Evolutionary conservation across 148 eudicot genomes (phyloP).

Genomic region (Rhododendron simsii): DNA sequence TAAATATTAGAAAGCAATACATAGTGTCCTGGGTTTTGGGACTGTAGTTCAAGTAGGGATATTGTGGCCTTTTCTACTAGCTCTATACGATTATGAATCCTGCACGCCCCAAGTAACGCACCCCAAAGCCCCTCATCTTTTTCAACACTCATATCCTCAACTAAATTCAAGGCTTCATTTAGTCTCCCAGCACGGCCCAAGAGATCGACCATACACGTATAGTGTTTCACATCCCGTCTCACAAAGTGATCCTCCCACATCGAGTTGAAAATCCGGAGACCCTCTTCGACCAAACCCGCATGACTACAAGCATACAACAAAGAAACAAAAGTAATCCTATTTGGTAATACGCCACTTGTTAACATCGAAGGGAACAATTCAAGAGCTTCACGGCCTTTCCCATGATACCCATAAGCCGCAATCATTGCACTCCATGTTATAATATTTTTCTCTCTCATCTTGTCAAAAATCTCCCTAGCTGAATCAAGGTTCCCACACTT

Average conservation of each 20-base stretch:
- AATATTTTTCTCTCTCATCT: too few relatives aligned
- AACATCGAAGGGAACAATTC: conserved; percentile 19
- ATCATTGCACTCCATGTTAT: too few relatives aligned
- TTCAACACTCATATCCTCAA: conserved; percentile 12
- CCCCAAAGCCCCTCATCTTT: conserved; percentile 24
- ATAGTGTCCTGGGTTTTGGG: conserved; percentile 26
- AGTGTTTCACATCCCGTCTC: conserved; percentile 12
- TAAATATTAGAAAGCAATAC: conserved; percentile 30
- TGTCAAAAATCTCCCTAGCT: too few relatives aligned
- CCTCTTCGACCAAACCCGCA: conserved; percentile 23
- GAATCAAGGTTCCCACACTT: conserved; percentile 13
- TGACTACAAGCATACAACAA: conserved; percentile 27
- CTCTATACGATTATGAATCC: conserved; percentile 17
- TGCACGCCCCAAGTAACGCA: conserved; percentile 18
- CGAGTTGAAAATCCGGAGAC: conserved; percentile 8
- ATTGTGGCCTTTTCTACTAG: conserved; percentile 26
- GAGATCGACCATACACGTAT: conserved; percentile 10
- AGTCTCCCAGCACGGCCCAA: conserved; percentile 29
- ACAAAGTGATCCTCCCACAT: conserved; percentile 16
- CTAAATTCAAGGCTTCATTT: conserved; percentile 12
- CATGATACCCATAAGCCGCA: conserved; percentile 11
- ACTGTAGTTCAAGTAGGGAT: conserved; percentile 21
- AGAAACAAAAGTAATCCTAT: conserved; percentile 19
- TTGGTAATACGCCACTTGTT: conserved; percentile 14
- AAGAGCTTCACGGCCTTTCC: conserved; percentile 20